phyloP scores from a whole-genome alignment of 495 filamentous ascomycete genomes.

The Cudoniella acicularis region DNA sequence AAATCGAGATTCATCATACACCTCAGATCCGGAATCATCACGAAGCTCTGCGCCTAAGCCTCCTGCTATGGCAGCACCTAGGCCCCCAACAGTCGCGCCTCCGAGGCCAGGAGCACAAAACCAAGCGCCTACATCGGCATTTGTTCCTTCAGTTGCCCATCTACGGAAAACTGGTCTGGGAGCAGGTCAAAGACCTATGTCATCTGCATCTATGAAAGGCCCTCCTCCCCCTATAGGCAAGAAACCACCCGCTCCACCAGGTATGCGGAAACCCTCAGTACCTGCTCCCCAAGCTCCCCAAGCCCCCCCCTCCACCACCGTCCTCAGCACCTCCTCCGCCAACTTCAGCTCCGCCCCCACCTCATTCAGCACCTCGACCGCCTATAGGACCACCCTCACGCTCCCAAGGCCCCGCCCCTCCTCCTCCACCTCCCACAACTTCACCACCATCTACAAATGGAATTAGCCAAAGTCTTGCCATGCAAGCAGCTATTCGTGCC shows the following conservation, averaged over 20 bases:
- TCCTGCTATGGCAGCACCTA: conserved; percentile 58
- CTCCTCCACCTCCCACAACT: conserved; percentile 41
- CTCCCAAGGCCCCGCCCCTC: conserved; percentile 49
- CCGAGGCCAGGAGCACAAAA: conserved; percentile 33
- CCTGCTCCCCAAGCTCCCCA: conserved; percentile 35
- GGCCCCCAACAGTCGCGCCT: conserved; percentile 53
- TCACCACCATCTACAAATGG: conserved; percentile 32
- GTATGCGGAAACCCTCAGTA: conserved; percentile 58
- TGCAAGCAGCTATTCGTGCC: conserved; percentile 47
- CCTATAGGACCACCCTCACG: conserved; percentile 44
- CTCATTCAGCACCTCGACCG: conserved; percentile 38
- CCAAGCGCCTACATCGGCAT: conserved; percentile 34
- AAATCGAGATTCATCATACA: conserved; percentile 64
- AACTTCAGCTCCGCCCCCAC: conserved; percentile 34
- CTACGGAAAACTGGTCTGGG: conserved; percentile 55
- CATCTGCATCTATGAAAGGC: conserved; percentile 46
- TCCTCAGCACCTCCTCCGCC: conserved; percentile 23
- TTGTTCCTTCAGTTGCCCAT: conserved; percentile 54
- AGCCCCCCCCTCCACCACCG: conserved; percentile 42
- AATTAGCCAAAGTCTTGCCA: conserved; percentile 37
- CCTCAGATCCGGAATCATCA: conserved; percentile 73
- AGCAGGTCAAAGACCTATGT: conserved; percentile 49
- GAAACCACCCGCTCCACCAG: conserved; percentile 67
- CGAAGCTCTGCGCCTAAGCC: conserved; percentile 51
- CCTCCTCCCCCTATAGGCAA: conserved; percentile 58